Percentiles rank a stretch among this genome's conserved stretches.
Evolutionary conservation across 305 asterid genomes (phyloP).

Genomic region (Fraxinus baroniana): DNA sequence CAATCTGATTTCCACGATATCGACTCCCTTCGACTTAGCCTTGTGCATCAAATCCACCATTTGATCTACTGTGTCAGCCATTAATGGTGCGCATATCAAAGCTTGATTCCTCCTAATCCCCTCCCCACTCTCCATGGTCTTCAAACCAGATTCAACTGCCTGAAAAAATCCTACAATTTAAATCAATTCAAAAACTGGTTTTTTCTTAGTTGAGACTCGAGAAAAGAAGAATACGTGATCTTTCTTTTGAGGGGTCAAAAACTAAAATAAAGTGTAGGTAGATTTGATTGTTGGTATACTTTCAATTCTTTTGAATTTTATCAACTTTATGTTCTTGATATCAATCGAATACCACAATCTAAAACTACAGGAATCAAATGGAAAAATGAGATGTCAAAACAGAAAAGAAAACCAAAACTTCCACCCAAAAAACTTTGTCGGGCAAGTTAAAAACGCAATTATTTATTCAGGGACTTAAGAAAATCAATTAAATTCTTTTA

Average conservation of each 20-base stretch:
- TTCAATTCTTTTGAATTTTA: not conserved
- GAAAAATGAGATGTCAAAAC: not conserved
- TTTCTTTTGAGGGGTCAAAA: not conserved
- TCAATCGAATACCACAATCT: not conserved
- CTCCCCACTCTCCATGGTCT: slow-evolving; percentile 39
- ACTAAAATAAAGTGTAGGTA: not conserved
- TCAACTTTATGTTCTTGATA: not conserved
- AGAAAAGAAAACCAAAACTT: not conserved
- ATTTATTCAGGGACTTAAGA: not conserved
- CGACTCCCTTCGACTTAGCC: slow-evolving; percentile 79
- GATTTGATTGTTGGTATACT: not conserved
- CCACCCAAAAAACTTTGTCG: not conserved
- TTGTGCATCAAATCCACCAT: slow-evolving; percentile 62
- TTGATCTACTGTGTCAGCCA: slow-evolving; percentile 81
- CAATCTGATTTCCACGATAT: slow-evolving; percentile 85
- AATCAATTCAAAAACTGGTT: not conserved
- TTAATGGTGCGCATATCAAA: slow-evolving; percentile 87
- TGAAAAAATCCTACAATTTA: slow-evolving; percentile 23
- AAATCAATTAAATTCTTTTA: not conserved
- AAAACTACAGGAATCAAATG: not conserved
- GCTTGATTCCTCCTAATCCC: slow-evolving; percentile 61
- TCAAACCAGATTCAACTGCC: slow-evolving; percentile 51
- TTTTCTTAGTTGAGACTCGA: not conserved
- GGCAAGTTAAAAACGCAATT: not conserved
- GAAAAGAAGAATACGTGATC: not conserved